Conservation (phyloP, 495 filamentous ascomycete species). For the Tetracladium setigerum region DNA sequence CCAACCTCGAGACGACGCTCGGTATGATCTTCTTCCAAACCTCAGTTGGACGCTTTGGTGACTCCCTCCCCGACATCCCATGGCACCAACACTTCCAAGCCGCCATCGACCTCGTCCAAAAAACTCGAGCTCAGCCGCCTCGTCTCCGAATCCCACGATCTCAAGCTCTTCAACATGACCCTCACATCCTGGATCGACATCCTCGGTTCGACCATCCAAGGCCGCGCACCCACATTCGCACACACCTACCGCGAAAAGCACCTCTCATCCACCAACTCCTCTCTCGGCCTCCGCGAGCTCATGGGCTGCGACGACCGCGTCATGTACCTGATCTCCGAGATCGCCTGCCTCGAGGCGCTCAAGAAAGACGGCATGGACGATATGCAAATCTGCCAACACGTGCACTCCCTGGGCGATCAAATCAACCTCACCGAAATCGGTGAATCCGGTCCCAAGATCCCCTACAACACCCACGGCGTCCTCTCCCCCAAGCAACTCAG, state of each 20-base stretch:
- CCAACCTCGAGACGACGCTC: slow-evolving; percentile 88
- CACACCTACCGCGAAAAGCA: slow-evolving; percentile 91
- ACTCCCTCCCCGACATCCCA: slow-evolving; percentile 85
- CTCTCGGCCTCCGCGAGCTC: slow-evolving; percentile 72
- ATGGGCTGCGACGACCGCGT: slow-evolving; percentile 98
- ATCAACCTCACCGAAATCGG: slow-evolving; percentile 69
- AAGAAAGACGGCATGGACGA: slow-evolving; percentile 76
- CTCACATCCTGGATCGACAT: slow-evolving; percentile 96
- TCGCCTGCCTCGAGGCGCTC: slow-evolving; percentile 86
- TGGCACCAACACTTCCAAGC: slow-evolving; percentile 98
- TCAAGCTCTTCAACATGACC: slow-evolving; percentile 92
- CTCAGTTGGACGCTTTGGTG: slow-evolving; percentile 78
- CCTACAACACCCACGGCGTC: slow-evolving; percentile 59
- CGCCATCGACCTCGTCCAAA: slow-evolving; percentile 68
- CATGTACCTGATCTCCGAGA: slow-evolving; percentile 98
- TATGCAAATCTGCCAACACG: slow-evolving; percentile 76
- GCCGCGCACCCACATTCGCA: slow-evolving; percentile 76
- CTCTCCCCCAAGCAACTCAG: slow-evolving; percentile 74
- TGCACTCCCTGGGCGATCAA: slow-evolving; percentile 71
- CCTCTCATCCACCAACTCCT: slow-evolving; percentile 57
- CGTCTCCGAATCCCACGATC: slow-evolving; percentile 50
- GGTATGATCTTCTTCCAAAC: slow-evolving; percentile 98
- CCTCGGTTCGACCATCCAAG: slow-evolving; percentile 86
- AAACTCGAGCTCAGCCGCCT: slow-evolving; percentile 70
- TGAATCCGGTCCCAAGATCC: slow-evolving; percentile 36